phyloP scores from a whole-genome alignment of 2,329 filamentous ascomycete genomes.

The Xylariomycetidae sp. region DNA sequence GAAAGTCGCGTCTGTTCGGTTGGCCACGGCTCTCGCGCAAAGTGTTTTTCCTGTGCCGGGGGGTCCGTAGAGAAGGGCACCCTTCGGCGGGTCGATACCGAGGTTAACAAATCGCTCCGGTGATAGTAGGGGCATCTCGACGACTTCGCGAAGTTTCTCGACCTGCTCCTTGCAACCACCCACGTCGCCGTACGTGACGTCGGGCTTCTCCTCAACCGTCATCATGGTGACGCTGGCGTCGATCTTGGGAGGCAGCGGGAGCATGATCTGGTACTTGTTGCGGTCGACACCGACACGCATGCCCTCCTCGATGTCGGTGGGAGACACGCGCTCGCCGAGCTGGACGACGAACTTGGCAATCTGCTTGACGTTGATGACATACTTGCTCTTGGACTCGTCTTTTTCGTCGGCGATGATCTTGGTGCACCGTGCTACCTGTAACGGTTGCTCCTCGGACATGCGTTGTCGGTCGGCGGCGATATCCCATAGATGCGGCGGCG shows the following conservation, averaged over 20 bases:
- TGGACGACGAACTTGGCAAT: constrained; percentile 99
- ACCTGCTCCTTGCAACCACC: constrained; percentile 99
- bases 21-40: constrained; percentile 93
- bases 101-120: constrained; percentile 96
- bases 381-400: constrained; percentile 97
- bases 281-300: constrained; percentile 98
- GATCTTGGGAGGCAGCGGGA: constrained; percentile 95
- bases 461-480: constrained; percentile 95
- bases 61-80: constrained; percentile 90
- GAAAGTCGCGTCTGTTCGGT: constrained; percentile 96
- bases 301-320: constrained; percentile 98
- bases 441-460: constrained; percentile 96
- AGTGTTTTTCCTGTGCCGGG: constrained; percentile 99
- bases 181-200: constrained; percentile 97
- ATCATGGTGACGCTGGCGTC: constrained; percentile 99
- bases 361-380: constrained; percentile 99
- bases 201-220: constrained; percentile 99
- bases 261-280: constrained; percentile 98
- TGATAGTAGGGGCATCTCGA: constrained; percentile 95
- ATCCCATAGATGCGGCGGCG: constrained; percentile 98
- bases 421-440: constrained; percentile 95
- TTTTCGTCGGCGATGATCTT: constrained; percentile 99
- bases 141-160: constrained; percentile 96
- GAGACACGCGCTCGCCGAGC: constrained; percentile 90
- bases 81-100: constrained; percentile 98